Evolutionary conservation across 257 asterid genomes (phyloP).

Genomic region (Mitragyna speciosa): DNA sequence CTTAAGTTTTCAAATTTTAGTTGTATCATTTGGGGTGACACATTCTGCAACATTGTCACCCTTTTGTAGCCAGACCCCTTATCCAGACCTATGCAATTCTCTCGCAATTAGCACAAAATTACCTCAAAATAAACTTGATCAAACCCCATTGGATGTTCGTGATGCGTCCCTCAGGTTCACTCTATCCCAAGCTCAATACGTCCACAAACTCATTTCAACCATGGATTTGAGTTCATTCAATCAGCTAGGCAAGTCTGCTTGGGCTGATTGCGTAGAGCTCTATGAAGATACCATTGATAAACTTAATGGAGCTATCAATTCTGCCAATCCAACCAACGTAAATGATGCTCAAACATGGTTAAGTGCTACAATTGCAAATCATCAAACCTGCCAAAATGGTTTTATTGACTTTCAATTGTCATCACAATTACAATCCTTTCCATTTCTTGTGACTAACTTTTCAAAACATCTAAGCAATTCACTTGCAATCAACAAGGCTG

Average conservation of each 20-base stretch:
- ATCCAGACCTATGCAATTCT: conserved; percentile 50
- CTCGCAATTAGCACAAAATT: conserved; percentile 19
- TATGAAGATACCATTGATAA: conserved; percentile 44
- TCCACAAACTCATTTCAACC: conserved; percentile 35
- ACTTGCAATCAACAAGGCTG: conserved; percentile 53
- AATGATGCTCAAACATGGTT: conserved; percentile 63
- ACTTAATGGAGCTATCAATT: conserved; percentile 26
- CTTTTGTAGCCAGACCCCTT: conserved; percentile 52
- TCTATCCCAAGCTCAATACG: conserved; percentile 39
- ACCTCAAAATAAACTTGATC: conserved; percentile 21
- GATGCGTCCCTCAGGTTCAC: conserved; percentile 38
- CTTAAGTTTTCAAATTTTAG: conserved; percentile 15
- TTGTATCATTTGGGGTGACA: conserved; percentile 15
- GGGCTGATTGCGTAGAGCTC: conserved; percentile 53
- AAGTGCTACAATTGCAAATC: conserved; percentile 67
- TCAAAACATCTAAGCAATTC: conserved; percentile 54
- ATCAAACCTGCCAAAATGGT: conserved; percentile 57
- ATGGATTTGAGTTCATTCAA: conserved; percentile 37
- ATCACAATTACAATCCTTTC: conserved; percentile 23
- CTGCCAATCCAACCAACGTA: neutral
- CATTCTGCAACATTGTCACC: conserved; percentile 26
- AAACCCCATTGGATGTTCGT: conserved; percentile 25
- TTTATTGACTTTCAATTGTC: conserved; percentile 49
- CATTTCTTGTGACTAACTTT: conserved; percentile 18
- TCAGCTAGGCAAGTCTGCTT: conserved; percentile 45